phyloP scores from a whole-genome alignment of 495 filamentous ascomycete species.

The Penicillium dipodomyicola region DNA sequence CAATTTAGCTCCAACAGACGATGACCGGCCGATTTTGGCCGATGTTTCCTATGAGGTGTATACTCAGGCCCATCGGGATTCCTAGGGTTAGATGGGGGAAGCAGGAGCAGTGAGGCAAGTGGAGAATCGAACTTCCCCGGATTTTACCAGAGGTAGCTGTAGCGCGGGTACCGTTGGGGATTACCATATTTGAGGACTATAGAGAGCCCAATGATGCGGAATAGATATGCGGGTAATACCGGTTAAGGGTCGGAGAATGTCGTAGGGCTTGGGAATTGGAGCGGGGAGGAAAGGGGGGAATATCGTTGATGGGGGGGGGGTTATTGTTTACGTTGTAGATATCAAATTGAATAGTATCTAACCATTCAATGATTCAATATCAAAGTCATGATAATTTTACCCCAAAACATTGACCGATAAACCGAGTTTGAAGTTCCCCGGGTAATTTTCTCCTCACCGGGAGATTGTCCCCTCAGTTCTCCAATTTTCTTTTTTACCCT shows the following conservation, averaged over 20 bases:
- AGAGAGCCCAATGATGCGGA: not conserved
- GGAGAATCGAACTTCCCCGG: slow-evolving; percentile 11
- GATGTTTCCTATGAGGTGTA: not conserved
- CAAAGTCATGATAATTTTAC: not conserved
- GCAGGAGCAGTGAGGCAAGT: slow-evolving; percentile 6
- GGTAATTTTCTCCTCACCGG: slow-evolving; percentile 39
- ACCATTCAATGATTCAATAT: not conserved
- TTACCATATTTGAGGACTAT: not conserved
- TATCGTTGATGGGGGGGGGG: not conserved
- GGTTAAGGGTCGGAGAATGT: not conserved
- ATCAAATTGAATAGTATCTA: not conserved
- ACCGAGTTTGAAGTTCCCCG: slow-evolving; percentile 11
- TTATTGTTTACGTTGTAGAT: not conserved
- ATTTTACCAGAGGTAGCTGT: not conserved
- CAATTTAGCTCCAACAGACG: not conserved
- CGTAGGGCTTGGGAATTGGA: slow-evolving; percentile 1
- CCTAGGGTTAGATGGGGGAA: slow-evolving; percentile 1
- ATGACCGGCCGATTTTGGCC: slow-evolving; percentile 2
- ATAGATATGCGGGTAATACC: slow-evolving; percentile 7
- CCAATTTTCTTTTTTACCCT: slow-evolving; percentile 20
- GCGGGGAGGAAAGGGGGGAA: not conserved
- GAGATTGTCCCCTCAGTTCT: slow-evolving; percentile 27
- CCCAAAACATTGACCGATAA: slow-evolving; percentile 3
- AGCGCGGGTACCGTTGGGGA: not conserved
- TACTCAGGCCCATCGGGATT: not conserved